These are phyloP conservation scores for Trametes cingulata DNA, from an alignment of 768 basidiomycete genomes.

Conservation along the genomic window DNA sequence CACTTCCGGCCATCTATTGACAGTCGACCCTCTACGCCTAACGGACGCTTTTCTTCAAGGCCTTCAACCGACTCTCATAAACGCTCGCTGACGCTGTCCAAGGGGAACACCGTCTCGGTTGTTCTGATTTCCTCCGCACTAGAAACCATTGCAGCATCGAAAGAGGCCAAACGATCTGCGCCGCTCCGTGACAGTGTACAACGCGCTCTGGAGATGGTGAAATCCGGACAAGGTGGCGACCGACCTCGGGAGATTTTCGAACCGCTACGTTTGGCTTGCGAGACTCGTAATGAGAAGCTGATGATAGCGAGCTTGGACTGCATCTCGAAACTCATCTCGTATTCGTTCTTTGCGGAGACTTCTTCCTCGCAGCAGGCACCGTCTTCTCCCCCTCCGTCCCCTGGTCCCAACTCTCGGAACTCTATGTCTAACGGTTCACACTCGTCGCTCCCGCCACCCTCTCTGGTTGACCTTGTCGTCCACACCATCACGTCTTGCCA, in stretches of 20 bases:
- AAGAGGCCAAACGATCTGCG: slow-evolving; percentile 81
- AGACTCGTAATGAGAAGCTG: slow-evolving; percentile 89
- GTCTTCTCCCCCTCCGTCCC: slow-evolving; percentile 79
- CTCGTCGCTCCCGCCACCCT: slow-evolving; percentile 55
- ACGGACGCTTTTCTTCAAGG: slow-evolving; percentile 26
- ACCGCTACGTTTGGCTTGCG: slow-evolving; percentile 94
- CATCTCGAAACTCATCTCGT: slow-evolving; percentile 95
- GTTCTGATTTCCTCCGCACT: slow-evolving; percentile 83
- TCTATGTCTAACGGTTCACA: slow-evolving; percentile 48
- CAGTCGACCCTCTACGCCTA: slow-evolving; percentile 20
- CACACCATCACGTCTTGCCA: slow-evolving; percentile 94
- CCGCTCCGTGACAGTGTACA: slow-evolving; percentile 84
- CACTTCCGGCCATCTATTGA: slow-evolving; percentile 13
- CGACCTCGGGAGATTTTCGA: slow-evolving; percentile 89
- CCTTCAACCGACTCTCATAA: slow-evolving; percentile 30
- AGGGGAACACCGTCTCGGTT: slow-evolving; percentile 72
- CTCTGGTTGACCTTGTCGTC: slow-evolving; percentile 90
- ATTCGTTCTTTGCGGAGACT: slow-evolving; percentile 91
- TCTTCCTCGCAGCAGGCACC: slow-evolving; percentile 43
- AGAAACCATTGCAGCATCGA: slow-evolving; percentile 82
- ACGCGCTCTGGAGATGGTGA: slow-evolving; percentile 80
- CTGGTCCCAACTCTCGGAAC: slow-evolving; percentile 47
- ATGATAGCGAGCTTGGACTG: slow-evolving; percentile 98
- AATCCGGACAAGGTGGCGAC: slow-evolving; percentile 71
- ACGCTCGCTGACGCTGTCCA: slow-evolving; percentile 42